Evolutionary conservation across 805 yeast species (phyloP).

Genomic region (Kodamaea kakaduensis): DNA sequence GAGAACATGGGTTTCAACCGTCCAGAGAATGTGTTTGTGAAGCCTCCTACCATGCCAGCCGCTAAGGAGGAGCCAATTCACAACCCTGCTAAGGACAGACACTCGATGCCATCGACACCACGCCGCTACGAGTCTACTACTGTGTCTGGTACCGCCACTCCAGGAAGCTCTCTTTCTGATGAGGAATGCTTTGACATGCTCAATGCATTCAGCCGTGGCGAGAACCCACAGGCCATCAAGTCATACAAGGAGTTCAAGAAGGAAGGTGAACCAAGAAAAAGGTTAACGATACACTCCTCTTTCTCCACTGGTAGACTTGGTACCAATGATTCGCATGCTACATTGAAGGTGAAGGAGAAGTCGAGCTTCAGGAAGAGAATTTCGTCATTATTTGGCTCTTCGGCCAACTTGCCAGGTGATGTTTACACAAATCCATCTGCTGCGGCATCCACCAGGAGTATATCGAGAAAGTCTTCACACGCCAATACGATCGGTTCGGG

Average conservation of each 20-base stretch:
- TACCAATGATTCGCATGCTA: conserved; percentile 12
- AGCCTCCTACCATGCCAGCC: conserved; percentile 20
- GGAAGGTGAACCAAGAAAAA: conserved; percentile 1
- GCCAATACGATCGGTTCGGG: not conserved
- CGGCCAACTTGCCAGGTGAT: conserved; percentile 6
- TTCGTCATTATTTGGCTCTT: conserved; percentile 11
- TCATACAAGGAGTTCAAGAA: conserved; percentile 5
- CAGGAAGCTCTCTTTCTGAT: conserved; percentile 8
- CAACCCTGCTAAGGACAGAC: not conserved
- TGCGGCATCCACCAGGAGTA: conserved; percentile 1
- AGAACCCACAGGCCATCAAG: not conserved
- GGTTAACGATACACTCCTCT: conserved; percentile 5
- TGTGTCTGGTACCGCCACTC: conserved; percentile 6
- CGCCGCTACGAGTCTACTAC: not conserved
- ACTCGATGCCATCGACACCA: not conserved
- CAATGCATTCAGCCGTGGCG: conserved; percentile 17
- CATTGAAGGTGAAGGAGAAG: conserved; percentile 13
- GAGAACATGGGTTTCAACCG: conserved; percentile 27
- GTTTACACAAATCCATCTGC: not conserved
- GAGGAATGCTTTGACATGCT: conserved; percentile 24
- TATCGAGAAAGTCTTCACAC: not conserved
- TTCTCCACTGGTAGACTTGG: conserved; percentile 6
- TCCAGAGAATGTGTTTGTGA: conserved; percentile 27
- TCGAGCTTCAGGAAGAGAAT: conserved; percentile 16
- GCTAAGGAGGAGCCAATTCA: conserved; percentile 14